These are phyloP conservation scores for Curvularia sp. DNA, from an alignment of 2,329 filamentous ascomycete genomes.

Conservation along the genomic window DNA sequence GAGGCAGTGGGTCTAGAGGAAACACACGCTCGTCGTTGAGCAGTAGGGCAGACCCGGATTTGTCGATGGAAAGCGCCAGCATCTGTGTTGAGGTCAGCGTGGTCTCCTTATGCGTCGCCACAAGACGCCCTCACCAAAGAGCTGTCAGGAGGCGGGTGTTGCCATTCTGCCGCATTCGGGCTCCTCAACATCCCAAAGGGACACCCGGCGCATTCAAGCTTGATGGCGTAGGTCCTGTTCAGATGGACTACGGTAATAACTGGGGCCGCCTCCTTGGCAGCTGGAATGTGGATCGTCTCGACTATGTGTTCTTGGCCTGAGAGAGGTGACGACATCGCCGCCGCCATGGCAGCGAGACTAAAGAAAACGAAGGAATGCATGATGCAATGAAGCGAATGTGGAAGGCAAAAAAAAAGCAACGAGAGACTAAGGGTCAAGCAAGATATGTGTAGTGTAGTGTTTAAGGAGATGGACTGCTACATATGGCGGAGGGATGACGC, in stretches of 20 bases:
- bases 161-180: slow-evolving; percentile 21
- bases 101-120: no score
- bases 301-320: not conserved
- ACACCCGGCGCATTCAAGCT: slow-evolving; percentile 40
- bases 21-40: slow-evolving; percentile 35
- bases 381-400: not conserved
- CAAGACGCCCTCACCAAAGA: slow-evolving; percentile 33
- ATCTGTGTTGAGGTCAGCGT: slow-evolving; percentile 22
- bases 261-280: slow-evolving; percentile 12
- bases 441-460: slow-evolving; percentile 1
- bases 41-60: slow-evolving; percentile 19
- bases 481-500: slow-evolving; percentile 9
- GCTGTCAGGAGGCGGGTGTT: slow-evolving; percentile 30
- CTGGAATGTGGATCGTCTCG: slow-evolving; percentile 2
- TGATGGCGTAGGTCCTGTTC: slow-evolving; percentile 38
- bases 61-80: slow-evolving; percentile 34
- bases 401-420: slow-evolving; percentile 11
- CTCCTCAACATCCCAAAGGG: slow-evolving; percentile 29
- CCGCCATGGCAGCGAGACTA: slow-evolving; percentile 16
- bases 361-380: slow-evolving; percentile 29
- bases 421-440: slow-evolving; percentile 6
- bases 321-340: slow-evolving; percentile 14
- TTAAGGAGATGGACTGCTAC: slow-evolving; percentile 9
- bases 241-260: slow-evolving; percentile 27
- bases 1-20: slow-evolving; percentile 34